Evolutionary conservation across 352 stramenopile species (phyloP).

Genomic region (Phytopythium boreale): DNA sequence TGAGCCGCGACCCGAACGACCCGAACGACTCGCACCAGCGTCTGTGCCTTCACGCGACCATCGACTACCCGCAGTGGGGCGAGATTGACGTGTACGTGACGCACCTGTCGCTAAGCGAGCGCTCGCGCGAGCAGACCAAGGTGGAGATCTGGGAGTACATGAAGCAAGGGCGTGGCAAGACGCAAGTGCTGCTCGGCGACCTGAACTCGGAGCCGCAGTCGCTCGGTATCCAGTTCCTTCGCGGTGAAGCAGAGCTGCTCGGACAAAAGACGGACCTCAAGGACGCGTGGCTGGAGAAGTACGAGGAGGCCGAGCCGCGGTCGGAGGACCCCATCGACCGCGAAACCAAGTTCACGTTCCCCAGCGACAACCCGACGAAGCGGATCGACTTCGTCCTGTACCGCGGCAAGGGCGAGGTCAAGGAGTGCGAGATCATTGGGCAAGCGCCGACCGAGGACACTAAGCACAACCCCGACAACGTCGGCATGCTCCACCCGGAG

Average conservation of each 20-base stretch:
- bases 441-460: slow-evolving; percentile 73
- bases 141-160: slow-evolving; percentile 84
- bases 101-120: slow-evolving; percentile 80
- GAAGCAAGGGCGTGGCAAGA: slow-evolving; percentile 49
- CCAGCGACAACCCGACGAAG: slow-evolving; percentile 79
- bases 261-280: slow-evolving; percentile 62
- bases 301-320: slow-evolving; percentile 54
- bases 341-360: slow-evolving; percentile 75
- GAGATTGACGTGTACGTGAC: slow-evolving; percentile 85
- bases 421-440: slow-evolving; percentile 72
- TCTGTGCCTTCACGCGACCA: slow-evolving; percentile 74
- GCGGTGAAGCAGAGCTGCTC: slow-evolving; percentile 49
- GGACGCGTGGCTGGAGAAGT: slow-evolving; percentile 70
- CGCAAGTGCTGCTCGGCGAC: slow-evolving; percentile 80
- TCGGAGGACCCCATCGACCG: slow-evolving; percentile 46
- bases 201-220: slow-evolving; percentile 87
- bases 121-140: slow-evolving; percentile 69
- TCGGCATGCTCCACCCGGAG: slow-evolving; percentile 73
- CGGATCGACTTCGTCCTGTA: slow-evolving; percentile 87
- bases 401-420: slow-evolving; percentile 56
- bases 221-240: slow-evolving; percentile 73
- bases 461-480: slow-evolving; percentile 40
- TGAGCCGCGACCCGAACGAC: slow-evolving; percentile 78
- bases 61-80: slow-evolving; percentile 63
- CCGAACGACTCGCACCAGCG: slow-evolving; percentile 84